phyloP scores from a whole-genome alignment of 164 flowering plant species.

The Tetrastigma voinierianum region DNA sequence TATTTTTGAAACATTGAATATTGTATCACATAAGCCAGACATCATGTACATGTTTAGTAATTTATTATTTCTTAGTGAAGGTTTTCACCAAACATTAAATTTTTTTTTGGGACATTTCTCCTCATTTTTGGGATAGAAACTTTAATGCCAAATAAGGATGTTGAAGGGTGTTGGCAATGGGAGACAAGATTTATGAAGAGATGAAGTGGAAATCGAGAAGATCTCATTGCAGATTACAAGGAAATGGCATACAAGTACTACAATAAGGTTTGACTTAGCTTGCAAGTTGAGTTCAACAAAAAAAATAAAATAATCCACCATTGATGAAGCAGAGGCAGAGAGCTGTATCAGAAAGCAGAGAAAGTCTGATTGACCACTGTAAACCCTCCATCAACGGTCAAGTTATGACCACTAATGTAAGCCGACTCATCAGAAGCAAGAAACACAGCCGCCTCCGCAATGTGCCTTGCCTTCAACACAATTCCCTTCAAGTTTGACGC shows the following conservation, averaged over 20 bases:
- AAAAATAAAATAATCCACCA: background rate
- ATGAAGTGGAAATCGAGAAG: background rate
- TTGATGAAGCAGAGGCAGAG: too few species aligned
- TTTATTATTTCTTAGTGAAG: too few species aligned
- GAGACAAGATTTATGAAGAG: background rate
- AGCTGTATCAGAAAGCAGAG: background rate
- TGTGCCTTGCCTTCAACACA: constrained; percentile 48
- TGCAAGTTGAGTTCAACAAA: background rate
- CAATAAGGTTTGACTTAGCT: constrained; percentile 16
- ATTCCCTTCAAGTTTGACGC: constrained; percentile 51
- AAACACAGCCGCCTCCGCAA: constrained; percentile 75
- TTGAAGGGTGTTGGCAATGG: background rate
- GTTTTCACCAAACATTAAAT: too few species aligned
- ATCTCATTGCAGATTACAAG: constrained; percentile 22
- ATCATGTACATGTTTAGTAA: too few species aligned
- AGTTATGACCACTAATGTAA: constrained; percentile 64
- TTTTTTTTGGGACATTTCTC: too few species aligned
- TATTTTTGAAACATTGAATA: too few species aligned
- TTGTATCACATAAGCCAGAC: too few species aligned
- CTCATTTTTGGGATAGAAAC: too few species aligned
- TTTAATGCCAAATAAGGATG: too few species aligned
- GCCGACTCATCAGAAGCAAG: constrained; percentile 74
- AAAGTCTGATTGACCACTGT: constrained; percentile 30
- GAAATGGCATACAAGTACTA: constrained; percentile 24
- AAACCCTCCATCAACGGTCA: constrained; percentile 71